These are phyloP conservation scores for Quercus suber DNA, from an alignment of 306 rosid genomes.

Conservation along the genomic window DNA sequence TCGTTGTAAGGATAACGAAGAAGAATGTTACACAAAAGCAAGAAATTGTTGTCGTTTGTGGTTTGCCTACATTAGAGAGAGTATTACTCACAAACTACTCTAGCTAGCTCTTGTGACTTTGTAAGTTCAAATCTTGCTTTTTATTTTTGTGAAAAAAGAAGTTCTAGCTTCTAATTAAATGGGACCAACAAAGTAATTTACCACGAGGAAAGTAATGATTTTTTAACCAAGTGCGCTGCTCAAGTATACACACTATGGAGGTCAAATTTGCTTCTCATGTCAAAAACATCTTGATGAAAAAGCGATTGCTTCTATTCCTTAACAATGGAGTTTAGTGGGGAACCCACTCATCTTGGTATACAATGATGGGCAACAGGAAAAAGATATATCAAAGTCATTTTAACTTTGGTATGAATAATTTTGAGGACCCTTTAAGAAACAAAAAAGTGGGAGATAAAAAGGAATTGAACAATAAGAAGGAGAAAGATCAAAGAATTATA, in stretches of 20 bases:
- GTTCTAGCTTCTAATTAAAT: background rate
- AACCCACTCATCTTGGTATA: constrained; percentile 48
- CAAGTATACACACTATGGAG: constrained; percentile 29
- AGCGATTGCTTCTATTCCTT: constrained; percentile 26
- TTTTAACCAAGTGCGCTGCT: constrained; percentile 42
- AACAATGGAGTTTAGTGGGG: constrained; percentile 48
- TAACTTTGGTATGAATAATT: constrained; percentile 30
- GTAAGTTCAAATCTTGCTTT: background rate
- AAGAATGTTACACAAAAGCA: too few relatives aligned
- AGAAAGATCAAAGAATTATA: background rate
- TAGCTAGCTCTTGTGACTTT: background rate
- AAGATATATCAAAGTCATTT: constrained; percentile 12
- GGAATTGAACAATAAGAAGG: background rate
- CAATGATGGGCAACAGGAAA: constrained; percentile 30
- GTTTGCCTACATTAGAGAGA: too few relatives aligned
- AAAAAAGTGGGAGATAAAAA: constrained; percentile 24
- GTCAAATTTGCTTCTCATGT: constrained; percentile 40
- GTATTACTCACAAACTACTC: background rate
- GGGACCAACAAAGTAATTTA: constrained; percentile 30
- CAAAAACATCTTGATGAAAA: constrained; percentile 35
- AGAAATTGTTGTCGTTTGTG: too few relatives aligned
- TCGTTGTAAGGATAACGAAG: too few relatives aligned
- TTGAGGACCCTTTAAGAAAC: constrained; percentile 50
- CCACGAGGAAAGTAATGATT: constrained; percentile 28
- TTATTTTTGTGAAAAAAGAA: background rate